phyloP scores from a whole-genome alignment of 306 rosid genomes.

The Crataegus laevigata region DNA sequence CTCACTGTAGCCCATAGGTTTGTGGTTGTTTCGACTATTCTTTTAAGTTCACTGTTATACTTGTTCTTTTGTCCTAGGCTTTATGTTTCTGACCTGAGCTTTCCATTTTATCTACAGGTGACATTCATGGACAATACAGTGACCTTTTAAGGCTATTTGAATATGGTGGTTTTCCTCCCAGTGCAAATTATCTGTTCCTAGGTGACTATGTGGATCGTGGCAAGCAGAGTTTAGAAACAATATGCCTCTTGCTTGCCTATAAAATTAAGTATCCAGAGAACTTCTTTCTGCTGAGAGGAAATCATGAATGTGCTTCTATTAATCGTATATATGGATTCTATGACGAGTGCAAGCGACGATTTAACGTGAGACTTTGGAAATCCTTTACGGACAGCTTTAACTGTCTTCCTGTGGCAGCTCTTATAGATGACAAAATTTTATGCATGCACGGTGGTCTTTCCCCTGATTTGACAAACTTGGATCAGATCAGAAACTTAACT shows the following conservation, averaged over 20 bases:
- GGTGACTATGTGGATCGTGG: slow-evolving; percentile 97
- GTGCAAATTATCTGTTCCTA: slow-evolving; percentile 73
- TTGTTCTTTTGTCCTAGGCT: not conserved
- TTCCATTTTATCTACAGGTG: slow-evolving; percentile 45
- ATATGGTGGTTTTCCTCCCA: slow-evolving; percentile 87
- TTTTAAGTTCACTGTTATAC: not conserved
- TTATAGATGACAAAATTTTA: slow-evolving; percentile 80
- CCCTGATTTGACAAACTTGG: slow-evolving; percentile 69
- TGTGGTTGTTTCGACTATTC: not conserved
- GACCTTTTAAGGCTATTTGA: slow-evolving; percentile 85
- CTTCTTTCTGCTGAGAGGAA: slow-evolving; percentile 89
- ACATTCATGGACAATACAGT: slow-evolving; percentile 89
- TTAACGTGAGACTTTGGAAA: slow-evolving; percentile 95
- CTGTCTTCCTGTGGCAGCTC: slow-evolving; percentile 92
- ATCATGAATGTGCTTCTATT: slow-evolving; percentile 89
- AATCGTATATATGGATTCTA: slow-evolving; percentile 87
- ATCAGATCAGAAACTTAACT: slow-evolving; percentile 60
- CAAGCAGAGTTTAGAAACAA: slow-evolving; percentile 89
- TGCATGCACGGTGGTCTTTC: slow-evolving; percentile 99
- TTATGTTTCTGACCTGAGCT: slow-evolving; percentile 7
- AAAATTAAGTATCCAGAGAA: slow-evolving; percentile 85
- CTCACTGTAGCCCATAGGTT: not conserved
- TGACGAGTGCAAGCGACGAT: slow-evolving; percentile 91
- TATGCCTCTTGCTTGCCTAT: slow-evolving; percentile 86
- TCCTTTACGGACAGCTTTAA: slow-evolving; percentile 76